Percentiles rank a stretch among this genome's conserved stretches.
phyloP scores from a whole-genome alignment of 805 yeast genomes.

The Candida quercuum region DNA sequence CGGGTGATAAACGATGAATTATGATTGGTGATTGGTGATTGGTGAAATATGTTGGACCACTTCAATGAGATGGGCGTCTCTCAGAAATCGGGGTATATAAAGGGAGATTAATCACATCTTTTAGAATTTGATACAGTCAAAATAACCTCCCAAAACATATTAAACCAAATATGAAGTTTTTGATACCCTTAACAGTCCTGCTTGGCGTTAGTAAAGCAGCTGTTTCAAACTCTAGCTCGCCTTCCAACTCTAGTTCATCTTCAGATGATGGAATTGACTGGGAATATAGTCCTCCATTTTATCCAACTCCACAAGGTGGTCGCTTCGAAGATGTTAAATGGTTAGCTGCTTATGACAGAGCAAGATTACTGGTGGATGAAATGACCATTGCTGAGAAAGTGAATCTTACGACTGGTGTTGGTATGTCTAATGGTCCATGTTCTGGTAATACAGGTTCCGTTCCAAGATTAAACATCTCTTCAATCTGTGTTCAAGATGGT shows the following conservation, averaged over 20 bases:
- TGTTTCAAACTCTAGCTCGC: neutral
- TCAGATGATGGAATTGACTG: neutral
- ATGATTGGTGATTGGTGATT: no score
- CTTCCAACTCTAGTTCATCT: neutral
- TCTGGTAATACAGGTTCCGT: conserved; percentile 53
- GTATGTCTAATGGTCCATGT: conserved; percentile 54
- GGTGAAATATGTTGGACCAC: no score
- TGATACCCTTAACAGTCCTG: neutral
- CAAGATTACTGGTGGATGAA: conserved; percentile 43
- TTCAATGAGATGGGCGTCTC: no score
- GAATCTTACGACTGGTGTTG: conserved; percentile 54
- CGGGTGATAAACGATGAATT: no score
- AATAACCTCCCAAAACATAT: no score
- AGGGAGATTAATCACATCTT: no score
- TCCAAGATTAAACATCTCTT: conserved; percentile 46
- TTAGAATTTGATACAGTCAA: no score
- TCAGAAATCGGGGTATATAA: no score
- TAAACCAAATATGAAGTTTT: conserved; percentile 1
- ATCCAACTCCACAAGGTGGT: conserved; percentile 25
- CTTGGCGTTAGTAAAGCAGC: neutral
- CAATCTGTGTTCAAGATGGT: conserved; percentile 53
- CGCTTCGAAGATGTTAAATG: conserved; percentile 42
- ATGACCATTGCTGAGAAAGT: conserved; percentile 52
- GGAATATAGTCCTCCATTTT: conserved; percentile 5
- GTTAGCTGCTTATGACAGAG: conserved; percentile 47